phyloP scores from a whole-genome alignment of 306 rosid species.

The Gillenia trifoliata region DNA sequence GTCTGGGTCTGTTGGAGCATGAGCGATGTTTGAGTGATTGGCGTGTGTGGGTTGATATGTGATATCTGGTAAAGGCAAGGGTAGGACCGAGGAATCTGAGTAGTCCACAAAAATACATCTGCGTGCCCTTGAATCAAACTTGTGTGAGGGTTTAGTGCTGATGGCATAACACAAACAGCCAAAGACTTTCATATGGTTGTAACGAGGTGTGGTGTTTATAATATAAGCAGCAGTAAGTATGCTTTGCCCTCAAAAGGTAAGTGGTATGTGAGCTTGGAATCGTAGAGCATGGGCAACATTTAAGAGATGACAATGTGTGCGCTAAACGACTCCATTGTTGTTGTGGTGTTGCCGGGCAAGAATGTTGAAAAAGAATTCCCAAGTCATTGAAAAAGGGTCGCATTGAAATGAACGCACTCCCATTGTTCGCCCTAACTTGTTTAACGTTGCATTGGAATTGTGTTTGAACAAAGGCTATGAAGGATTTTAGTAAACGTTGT shows the following conservation, averaged over 20 bases:
- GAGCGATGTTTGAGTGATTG: background rate
- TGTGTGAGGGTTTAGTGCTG: background rate
- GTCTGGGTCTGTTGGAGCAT: too few species aligned
- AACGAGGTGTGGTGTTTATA: background rate
- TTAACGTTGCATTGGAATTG: background rate
- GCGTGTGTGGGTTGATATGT: background rate
- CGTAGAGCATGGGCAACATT: background rate
- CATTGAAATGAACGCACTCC: background rate
- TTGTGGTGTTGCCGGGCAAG: background rate
- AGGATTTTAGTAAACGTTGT: background rate
- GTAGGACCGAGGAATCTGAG: background rate
- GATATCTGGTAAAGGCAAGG: background rate
- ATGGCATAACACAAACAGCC: background rate
- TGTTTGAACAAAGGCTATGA: background rate
- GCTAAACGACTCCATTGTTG: fast-evolving
- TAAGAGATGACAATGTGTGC: background rate
- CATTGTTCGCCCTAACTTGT: background rate
- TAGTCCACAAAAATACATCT: background rate
- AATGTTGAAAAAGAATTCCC: background rate
- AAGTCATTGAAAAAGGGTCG: background rate
- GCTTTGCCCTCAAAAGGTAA: background rate
- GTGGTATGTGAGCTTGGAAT: background rate
- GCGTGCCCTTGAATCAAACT: background rate
- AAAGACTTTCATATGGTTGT: background rate
- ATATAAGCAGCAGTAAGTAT: background rate